phyloP scores from a whole-genome alignment of 495 filamentous ascomycete genomes.

The Xylaria flabelliformis region DNA sequence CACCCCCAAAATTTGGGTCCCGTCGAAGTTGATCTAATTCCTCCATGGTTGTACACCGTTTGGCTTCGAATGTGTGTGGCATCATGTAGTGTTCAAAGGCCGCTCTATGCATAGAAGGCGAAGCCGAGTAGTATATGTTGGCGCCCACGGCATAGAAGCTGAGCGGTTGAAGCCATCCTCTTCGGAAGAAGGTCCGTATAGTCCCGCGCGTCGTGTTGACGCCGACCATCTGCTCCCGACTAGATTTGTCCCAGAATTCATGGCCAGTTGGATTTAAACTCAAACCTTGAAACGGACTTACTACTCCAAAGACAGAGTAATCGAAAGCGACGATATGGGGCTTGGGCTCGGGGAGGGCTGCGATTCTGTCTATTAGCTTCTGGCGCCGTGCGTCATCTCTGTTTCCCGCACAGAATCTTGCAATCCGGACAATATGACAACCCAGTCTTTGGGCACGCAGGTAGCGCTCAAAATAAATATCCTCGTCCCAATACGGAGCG shows the following conservation, averaged over 20 bases:
- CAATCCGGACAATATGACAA: constrained; percentile 73
- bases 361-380: constrained; percentile 58
- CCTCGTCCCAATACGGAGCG: constrained; percentile 66
- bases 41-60: constrained; percentile 67
- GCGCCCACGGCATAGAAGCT: constrained; percentile 78
- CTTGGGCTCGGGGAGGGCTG: constrained; percentile 59
- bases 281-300: constrained; percentile 70
- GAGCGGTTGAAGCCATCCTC: constrained; percentile 67
- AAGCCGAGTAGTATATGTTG: constrained; percentile 75
- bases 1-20: constrained; percentile 73
- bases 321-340: constrained; percentile 75
- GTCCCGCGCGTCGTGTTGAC: constrained; percentile 56
- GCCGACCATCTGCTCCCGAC: constrained; percentile 49
- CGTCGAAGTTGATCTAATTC: constrained; percentile 67
- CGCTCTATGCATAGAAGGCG: constrained; percentile 80
- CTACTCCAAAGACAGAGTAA: constrained; percentile 68
- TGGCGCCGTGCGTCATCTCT: constrained; percentile 65
- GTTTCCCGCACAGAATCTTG: constrained; percentile 64
- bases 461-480: constrained; percentile 62
- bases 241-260: constrained; percentile 62
- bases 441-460: constrained; percentile 64
- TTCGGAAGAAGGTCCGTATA: constrained; percentile 59
- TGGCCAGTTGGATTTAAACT: constrained; percentile 74
- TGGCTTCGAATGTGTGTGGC: constrained; percentile 72
- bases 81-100: constrained; percentile 75